Conservation (phyloP, 345 rosid genomes). For the Anacardium occidentale region DNA sequence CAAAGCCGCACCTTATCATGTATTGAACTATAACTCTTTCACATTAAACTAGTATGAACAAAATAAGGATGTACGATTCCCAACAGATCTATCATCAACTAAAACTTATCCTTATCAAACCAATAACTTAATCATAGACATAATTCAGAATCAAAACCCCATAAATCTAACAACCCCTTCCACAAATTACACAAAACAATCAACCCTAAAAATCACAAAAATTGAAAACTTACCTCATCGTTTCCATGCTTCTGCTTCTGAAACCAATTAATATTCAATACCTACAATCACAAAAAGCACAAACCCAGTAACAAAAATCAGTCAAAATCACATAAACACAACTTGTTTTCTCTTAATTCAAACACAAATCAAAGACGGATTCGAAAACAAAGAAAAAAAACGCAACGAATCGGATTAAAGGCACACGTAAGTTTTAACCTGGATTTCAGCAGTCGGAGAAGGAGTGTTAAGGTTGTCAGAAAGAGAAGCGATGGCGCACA, state of each 20-base stretch:
- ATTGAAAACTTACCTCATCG: conserved; percentile 62
- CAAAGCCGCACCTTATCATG: no score
- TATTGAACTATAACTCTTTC: background rate
- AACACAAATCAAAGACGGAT: conserved; percentile 13
- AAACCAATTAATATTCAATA: conserved; percentile 81
- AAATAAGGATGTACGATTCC: background rate
- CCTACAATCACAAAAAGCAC: conserved; percentile 42
- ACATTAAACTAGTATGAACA: background rate
- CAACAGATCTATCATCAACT: background rate
- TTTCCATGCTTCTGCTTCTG: conserved; percentile 85
- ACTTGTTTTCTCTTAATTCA: conserved; percentile 8
- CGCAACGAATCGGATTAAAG: background rate
- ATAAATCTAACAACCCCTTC: background rate
- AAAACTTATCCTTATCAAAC: background rate
- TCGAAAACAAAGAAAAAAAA: background rate
- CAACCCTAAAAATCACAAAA: background rate
- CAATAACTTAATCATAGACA: background rate
- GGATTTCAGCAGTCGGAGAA: conserved; percentile 77
- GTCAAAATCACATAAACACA: conserved; percentile 6
- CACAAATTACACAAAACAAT: background rate
- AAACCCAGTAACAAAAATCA: conserved; percentile 19
- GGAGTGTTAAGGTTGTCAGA: conserved; percentile 83
- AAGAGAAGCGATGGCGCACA: conserved; percentile 80
- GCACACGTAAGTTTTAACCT: conserved; percentile 43
- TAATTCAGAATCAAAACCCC: background rate